These are phyloP conservation scores for Allomyces javanicus DNA, from an alignment of 192 early-diverging fungal genomes.

Conservation along the genomic window DNA sequence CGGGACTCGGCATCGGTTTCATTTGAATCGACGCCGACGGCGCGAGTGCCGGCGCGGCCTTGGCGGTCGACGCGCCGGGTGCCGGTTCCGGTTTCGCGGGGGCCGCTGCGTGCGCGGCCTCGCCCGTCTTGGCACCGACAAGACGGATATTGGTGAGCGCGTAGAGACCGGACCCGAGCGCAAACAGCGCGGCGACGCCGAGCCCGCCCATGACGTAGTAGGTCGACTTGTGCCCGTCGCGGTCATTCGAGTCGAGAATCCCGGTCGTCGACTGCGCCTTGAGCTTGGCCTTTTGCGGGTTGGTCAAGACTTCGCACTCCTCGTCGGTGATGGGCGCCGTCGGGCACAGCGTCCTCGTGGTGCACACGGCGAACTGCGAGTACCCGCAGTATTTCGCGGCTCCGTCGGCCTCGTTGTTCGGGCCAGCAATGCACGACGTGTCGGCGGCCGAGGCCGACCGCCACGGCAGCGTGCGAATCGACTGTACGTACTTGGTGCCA, in stretches of 20 bases:
- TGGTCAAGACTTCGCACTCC: not conserved
- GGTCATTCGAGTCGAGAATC: not conserved
- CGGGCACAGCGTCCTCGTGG: not conserved
- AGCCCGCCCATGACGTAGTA: not conserved
- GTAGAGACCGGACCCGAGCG: not conserved
- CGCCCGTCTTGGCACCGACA: not conserved
- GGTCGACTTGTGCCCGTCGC: not conserved
- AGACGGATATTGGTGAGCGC: not conserved
- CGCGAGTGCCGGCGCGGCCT: not conserved
- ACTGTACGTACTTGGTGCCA: not conserved
- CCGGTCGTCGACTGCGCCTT: not conserved
- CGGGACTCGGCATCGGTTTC: not conserved
- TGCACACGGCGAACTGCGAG: not conserved
- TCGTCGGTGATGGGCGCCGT: not conserved
- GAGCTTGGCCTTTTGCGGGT: not conserved
- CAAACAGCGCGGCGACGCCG: not conserved
- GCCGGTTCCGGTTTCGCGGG: not conserved
- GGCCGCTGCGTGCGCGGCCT: not conserved
- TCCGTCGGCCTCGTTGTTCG: not conserved
- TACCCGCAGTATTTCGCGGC: not conserved
- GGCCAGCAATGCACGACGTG: not conserved
- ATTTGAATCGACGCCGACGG: not conserved
- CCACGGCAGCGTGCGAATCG: not conserved
- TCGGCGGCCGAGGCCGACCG: not conserved
- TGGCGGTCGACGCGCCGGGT: not conserved